Base-by-base conservation (phyloP, 2,329 filamentous ascomycete species). In the Talaromyces atroroseus region DNA sequence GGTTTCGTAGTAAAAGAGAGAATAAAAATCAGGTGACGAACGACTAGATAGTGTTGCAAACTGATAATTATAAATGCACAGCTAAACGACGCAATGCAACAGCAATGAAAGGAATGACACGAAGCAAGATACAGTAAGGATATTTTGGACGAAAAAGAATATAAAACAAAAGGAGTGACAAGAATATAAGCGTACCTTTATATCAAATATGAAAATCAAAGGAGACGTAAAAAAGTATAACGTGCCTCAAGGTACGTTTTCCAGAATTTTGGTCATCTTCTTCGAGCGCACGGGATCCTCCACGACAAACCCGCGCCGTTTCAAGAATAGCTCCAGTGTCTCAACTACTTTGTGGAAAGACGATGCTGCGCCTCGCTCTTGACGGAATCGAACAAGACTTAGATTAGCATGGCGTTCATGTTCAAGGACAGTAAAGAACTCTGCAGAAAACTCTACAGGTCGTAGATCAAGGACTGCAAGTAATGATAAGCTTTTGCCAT, bases 341-440 rank as follows among this genome's bases (percentile, higher is more conserved):
- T 91, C 87, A 24, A 95, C 82, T 10, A 96, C 88, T 66, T 84
- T 86, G 68, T 90, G 82, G 75, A 97, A 95, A 63, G 88, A 94
- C 65, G 88, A 94, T 38, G 90, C 91, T 1, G 92, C 92, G n/a
- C 92, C 94, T 57, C 86, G 86, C 67, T 94, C 90, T 67, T 96
- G 92, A 1, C 89, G 92, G 70, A 96, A 90, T 36, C 90, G 87
- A 29, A 89, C 84, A 61, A 96, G 85, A 69, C 87, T 89, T 54
- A 96, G 80, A 48, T 86, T 86, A 47, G 84, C 85, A 61, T 84
- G 86, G 65, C 83, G 86, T 49, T 89, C 89, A 66, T 94, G 88
- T 74, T 96, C 89, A 60, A 95, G 87, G 38, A 95, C 87, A 1
- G 88, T 90, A 76, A 95, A 95, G 59, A 96, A 82, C 70, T 96